Base-by-base conservation (phyloP, 495 filamentous ascomycete species). In the Tuber calosporum region DNA sequence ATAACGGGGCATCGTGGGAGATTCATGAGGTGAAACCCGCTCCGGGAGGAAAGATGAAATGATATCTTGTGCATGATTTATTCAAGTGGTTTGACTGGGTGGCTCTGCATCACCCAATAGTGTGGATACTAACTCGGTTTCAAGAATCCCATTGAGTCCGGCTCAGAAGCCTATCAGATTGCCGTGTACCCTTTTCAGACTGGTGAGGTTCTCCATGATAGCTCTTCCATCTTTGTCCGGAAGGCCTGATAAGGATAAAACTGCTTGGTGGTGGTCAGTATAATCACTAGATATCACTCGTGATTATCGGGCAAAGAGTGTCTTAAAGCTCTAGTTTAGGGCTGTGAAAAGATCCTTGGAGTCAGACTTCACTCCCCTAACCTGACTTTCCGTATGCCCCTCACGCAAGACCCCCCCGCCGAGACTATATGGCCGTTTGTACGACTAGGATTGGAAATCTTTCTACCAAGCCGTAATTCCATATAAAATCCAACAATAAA, bases 31-130 rank as follows among this genome's bases (percentile, higher is more conserved):
- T 15, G 30, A 62, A 62, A 62, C 13, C 4, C 26, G 26, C 13
- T 62, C 17, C 26, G 13, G 34, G 30, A 17, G 1, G 26, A 34
- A 34, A 62, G 26, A 26, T 62, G 53, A 62, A 62, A 62, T 62
- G 53, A 62, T 62, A 62, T 62, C 5, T 62, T 62, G 53, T 62
- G 26, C 53, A 34, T 62, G 53, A 62, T 62, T 62, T 17, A 62
- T 62, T 62, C 53, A 62, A 62, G 53, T 62, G 17, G 53, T 34
- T 34, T 62, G 34, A 15, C 53, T 19, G 26, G 26, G 53, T 11
- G 7, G 53, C 53, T 22, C 22, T 5, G 4, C 53, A 8, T 34
- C 53, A 19, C 9, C n/a, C 15, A 26, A 58, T 4, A 30, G 26
- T 58, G 11, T 34, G n/a, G 48, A 26, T 11, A 13, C 22, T 26